A percentile compares a stretch with the other conserved stretches of the same genome.
phyloP scores from a whole-genome alignment of 352 stramenopile species.

The Halophytophthora polymorphica region DNA sequence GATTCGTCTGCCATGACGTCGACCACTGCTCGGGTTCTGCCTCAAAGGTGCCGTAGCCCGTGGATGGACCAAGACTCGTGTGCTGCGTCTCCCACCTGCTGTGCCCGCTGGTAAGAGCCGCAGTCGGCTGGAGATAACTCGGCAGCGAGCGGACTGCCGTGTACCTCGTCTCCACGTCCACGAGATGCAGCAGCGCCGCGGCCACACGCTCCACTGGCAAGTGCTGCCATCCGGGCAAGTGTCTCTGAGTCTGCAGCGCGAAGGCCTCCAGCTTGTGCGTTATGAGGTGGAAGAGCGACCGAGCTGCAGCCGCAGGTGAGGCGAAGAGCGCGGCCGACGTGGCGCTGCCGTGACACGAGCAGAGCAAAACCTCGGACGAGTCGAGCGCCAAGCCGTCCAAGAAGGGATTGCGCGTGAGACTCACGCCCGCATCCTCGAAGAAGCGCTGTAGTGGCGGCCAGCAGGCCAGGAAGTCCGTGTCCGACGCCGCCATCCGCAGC shows the following conservation, averaged over 20 bases:
- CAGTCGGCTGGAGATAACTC: constrained; percentile 37
- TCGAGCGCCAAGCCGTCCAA: constrained; percentile 63
- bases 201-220: constrained; percentile 54
- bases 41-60: constrained; percentile 15
- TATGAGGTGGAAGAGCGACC: constrained; percentile 54
- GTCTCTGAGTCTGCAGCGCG: constrained; percentile 31
- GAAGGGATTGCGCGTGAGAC: constrained; percentile 54
- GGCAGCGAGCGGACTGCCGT: constrained; percentile 58
- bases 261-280: constrained; percentile 56
- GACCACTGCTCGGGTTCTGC: constrained; percentile 12
- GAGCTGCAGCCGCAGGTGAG: constrained; percentile 26
- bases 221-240: constrained; percentile 49
- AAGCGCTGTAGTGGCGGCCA: constrained; percentile 32
- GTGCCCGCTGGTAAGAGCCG: constrained; percentile 6
- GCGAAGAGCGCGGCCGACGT: constrained; percentile 22
- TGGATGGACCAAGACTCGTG: not conserved
- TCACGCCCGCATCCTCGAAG: constrained; percentile 45
- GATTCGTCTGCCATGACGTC: not conserved
- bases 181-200: constrained; percentile 45
- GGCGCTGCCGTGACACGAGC: constrained; percentile 44
- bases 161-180: constrained; percentile 48
- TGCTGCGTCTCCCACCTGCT: not conserved
- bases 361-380: constrained; percentile 67
- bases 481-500: constrained; percentile 40
- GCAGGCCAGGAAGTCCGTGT: constrained; percentile 44